A percentile compares a stretch with the other conserved stretches of the same genome.
Conservation (phyloP, 176 grass and related monocot genomes). For the Carex cristatella region DNA sequence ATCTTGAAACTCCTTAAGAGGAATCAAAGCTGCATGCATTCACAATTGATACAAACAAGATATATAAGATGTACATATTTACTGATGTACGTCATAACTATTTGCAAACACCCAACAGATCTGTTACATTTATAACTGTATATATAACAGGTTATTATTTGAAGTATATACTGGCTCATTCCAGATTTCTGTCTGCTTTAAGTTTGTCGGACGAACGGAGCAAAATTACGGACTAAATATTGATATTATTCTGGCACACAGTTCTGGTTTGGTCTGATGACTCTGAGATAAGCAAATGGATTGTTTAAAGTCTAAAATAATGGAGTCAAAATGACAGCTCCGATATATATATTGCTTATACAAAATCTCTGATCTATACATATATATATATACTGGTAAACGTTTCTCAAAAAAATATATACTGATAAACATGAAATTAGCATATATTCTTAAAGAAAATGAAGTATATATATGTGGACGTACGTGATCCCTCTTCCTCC, state of each 20-base stretch:
- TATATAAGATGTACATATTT: background rate
- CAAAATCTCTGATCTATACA: background rate
- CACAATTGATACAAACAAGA: background rate
- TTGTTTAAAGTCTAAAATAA: background rate
- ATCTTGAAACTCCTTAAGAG: constrained; percentile 48
- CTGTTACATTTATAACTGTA: background rate
- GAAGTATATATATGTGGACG: background rate
- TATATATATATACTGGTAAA: background rate
- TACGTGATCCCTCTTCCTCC: constrained; percentile 53
- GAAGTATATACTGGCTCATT: background rate
- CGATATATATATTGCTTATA: background rate
- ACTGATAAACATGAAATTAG: background rate
- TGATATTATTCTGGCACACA: background rate
- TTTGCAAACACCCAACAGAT: background rate
- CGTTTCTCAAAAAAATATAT: background rate
- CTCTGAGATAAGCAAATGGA: background rate
- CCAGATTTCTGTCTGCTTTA: background rate
- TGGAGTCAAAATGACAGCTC: background rate
- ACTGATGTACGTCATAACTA: background rate
- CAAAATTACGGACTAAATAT: background rate
- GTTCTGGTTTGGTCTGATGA: background rate
- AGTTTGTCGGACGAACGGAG: background rate
- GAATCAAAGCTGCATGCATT: constrained; percentile 60
- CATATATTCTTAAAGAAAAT: background rate
- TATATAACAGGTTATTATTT: background rate